phyloP scores from a whole-genome alignment of 352 stramenopile species.

The Phytophthora pini region DNA sequence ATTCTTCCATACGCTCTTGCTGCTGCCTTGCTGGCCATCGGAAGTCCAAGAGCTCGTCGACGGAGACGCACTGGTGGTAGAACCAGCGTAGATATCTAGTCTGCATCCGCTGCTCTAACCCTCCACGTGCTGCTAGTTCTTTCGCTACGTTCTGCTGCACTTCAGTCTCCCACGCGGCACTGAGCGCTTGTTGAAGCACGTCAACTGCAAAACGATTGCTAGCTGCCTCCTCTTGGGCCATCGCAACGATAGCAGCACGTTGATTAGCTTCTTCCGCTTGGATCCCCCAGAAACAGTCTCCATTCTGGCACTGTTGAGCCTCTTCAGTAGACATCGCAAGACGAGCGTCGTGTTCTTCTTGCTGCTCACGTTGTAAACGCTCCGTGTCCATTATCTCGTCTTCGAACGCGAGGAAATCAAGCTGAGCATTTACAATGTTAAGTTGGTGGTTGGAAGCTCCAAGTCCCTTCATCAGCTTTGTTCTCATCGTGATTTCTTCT shows the following conservation, averaged over 20 bases:
- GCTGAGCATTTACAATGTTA: background rate
- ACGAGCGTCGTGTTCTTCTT: conserved; percentile 37
- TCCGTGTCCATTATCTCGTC: conserved; percentile 29
- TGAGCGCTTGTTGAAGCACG: conserved; percentile 37
- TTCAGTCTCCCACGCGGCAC: conserved; percentile 43
- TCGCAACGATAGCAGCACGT: conserved; percentile 30
- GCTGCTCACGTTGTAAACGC: conserved; percentile 26
- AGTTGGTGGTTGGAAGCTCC: background rate
- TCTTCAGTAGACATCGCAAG: conserved; percentile 50
- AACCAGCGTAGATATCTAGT: conserved; percentile 70
- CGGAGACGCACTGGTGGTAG: conserved; percentile 55
- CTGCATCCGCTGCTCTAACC: conserved; percentile 50
- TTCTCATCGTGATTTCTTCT: conserved; percentile 47
- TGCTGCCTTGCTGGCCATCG: conserved; percentile 53
- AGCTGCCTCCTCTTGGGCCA: conserved; percentile 44
- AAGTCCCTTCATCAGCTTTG: conserved; percentile 4
- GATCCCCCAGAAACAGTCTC: conserved; percentile 71
- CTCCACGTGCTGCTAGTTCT: conserved; percentile 26
- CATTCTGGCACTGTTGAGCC: conserved; percentile 44
- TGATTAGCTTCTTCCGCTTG: conserved; percentile 59
- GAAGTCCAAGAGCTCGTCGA: conserved; percentile 66
- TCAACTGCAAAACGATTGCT: conserved; percentile 46
- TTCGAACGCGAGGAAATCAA: conserved; percentile 18
- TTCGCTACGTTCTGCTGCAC: conserved; percentile 19
- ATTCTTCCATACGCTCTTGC: conserved; percentile 19